Base-by-base conservation (phyloP, 352 stramenopile species). In the Phytophthora idaei region DNA sequence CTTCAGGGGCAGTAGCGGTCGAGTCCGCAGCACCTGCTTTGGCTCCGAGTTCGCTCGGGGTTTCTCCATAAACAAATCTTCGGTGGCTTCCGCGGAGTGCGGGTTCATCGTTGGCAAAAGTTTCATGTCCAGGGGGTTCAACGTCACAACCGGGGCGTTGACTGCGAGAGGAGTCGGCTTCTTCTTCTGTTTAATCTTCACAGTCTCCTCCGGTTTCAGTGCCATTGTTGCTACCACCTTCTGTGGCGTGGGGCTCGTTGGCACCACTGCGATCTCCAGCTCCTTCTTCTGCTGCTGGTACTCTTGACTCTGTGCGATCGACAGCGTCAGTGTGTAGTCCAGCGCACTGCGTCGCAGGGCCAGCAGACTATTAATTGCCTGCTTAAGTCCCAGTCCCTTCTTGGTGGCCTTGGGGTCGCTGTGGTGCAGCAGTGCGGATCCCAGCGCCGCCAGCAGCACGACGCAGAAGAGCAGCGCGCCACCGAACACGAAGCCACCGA, bases 301-400 rank as follows among this genome's bases (percentile, higher is more conserved):
- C 15, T 67, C 56, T 21, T 72, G 34, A 54, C 75, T 84, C 37
- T 83, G 78, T 7, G 73, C 77, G 29, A 87, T 85, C 8, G 80
- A 89, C 11, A 89, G 66, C 27, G 80, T 89, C 46, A 87, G 71
- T 41, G 72, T 82, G 56, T 85, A 89, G 64, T 85, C 80, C 17
- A 87, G 49, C 21, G 66, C 76, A 37, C 73, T 83, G 39, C 79
- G 80, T 21, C 76, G 76, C 17, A 89, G 68, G 5, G 73, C 56
- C 15, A 74, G 21, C 5, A 78, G 48, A 4, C 55, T 34, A 15
- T 60, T 51, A 6, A 83, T 60, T 0, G 56, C 54, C 28, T 69
- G 58, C 45, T 70, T 61, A 5, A 73, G 14, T n/a, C 65, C 60
- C 57, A 73, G 21, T 44, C 60, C 55, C 11, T 74, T 57, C 12